Evolutionary conservation across 305 asterid genomes (phyloP).

Genomic region (Fraxinus dipetala): DNA sequence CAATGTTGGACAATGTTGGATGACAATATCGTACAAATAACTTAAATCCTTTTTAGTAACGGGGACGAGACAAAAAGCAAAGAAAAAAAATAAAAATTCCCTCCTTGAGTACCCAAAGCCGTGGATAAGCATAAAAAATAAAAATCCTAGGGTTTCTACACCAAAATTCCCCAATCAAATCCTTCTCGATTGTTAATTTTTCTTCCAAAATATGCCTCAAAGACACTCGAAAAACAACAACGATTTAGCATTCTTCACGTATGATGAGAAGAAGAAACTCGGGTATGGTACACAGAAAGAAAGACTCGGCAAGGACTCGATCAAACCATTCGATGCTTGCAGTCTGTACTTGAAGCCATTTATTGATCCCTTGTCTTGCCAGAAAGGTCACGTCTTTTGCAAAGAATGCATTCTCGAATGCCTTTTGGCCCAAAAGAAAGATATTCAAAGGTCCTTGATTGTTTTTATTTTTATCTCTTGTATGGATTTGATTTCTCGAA

Average conservation of each 20-base stretch:
- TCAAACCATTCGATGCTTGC: constrained; percentile 81
- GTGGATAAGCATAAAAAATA: too few relatives aligned
- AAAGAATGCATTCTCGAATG: constrained; percentile 48
- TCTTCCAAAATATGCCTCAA: constrained; percentile 61
- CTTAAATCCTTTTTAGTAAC: too few relatives aligned
- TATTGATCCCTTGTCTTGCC: constrained; percentile 73
- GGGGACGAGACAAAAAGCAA: too few relatives aligned
- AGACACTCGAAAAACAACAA: constrained; percentile 96
- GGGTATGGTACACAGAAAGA: constrained; percentile 89
- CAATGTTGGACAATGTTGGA: too few relatives aligned
- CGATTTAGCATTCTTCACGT: constrained; percentile 74
- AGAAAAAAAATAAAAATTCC: too few relatives aligned
- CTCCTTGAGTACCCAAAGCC: too few relatives aligned
- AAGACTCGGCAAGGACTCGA: constrained; percentile 79
- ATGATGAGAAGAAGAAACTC: constrained; percentile 90
- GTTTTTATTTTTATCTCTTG: not conserved
- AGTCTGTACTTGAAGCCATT: constrained; percentile 84
- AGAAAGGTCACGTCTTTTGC: constrained; percentile 79
- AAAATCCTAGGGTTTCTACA: not conserved
- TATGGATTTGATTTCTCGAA: not conserved
- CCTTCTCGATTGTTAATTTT: not conserved
- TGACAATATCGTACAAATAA: too few relatives aligned
- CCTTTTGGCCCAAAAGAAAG: constrained; percentile 82
- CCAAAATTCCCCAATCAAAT: not conserved
- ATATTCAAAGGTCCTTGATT: constrained; percentile 53